Evolutionary conservation across 2,329 filamentous ascomycete genomes (phyloP), one percentile per base, ranked within the genome.

Genomic region (Cladosporium velox): DNA sequence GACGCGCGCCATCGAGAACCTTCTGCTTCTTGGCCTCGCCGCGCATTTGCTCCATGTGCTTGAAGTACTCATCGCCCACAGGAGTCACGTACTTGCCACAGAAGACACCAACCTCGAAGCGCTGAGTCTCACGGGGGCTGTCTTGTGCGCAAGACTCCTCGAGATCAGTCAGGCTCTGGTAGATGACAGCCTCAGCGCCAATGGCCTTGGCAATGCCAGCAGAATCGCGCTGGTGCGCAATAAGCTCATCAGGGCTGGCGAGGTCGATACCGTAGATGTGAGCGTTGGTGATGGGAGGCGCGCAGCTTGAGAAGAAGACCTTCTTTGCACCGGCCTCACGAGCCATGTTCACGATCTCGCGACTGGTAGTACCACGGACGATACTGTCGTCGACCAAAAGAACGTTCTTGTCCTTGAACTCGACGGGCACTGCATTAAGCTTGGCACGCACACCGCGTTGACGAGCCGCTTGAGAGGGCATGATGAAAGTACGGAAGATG

Each of bases 91-190:
- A 97, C 69, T 88, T 87, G 55, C 94, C 94, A 74, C 89, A 92
- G 81, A 98, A 97, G 10, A 97, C 93, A 64, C 94, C 93, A 2
- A 96, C 88, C 76, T 98, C 94, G 71, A 97, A 97, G 65, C 89
- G 83, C 69, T 86, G 82, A 10, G 83, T 83, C 67, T 85, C 79
- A 65, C 85, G 80, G 60, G 88, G 85, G 67, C 87, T 88, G 4
- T 91, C 85, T 70, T 92, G 88, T 1, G 88, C 85, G 74, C 93
- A 97, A 0, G 93, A 88, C 34, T 85, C 87, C 74, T 90, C 89
- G n/a, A 98, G 83, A 73, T 96, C 93, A 1, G 88, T 85, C 1
- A 98, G 85, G 18, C 85, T 87, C 74, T 93, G 90, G 76, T 89
- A 93, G 67, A 93, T 89, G 55, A 97, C 88, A 60, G 86, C 88